Base-by-base conservation (phyloP, 164 flowering plant genomes). In the Sextonia rubra region DNA sequence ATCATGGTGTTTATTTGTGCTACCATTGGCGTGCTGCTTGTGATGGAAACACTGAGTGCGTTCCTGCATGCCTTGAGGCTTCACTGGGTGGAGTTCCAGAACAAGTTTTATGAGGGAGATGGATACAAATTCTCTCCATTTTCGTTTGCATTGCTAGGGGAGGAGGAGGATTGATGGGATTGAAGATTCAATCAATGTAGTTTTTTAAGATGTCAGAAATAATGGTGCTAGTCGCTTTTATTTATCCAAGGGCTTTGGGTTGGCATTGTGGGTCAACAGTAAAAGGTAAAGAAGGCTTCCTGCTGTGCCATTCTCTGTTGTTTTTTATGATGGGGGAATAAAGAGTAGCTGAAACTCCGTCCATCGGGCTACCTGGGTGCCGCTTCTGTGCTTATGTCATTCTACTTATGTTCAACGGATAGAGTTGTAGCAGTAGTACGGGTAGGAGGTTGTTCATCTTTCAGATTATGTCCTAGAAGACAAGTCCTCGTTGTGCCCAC, bases 81-180 rank as follows among this genome's bases (percentile, higher is more conserved):
- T 83, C 99, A 95, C 77, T 95, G 98, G 98, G 99, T 95, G 47
- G 99, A 95, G 82, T 95, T 89, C 82, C 93, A 88, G 79, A 91
- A 88, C 87, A 96, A 93, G 83, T 96, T 96, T 73, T 96, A 96
- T 71, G 97, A 93, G 78, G 99, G 99, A 72, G 97, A 96, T 64
- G 99, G 99, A 27, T 93, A 96, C 86, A 90, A 89, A 77, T 96
- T 93, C 79, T 52, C 60, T 49, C 99, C 99, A 14, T 96, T 83
- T 81, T 80, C 97, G 37, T 91, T 91, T 65, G 71, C 87, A 12
- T 78, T 80, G 52, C 74, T 86, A 0, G 74, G 26, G 17, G 91
- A 81, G 1, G 98, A 88, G 49, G 98, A 92, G 8, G 94, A 95
- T 11, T 91, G 83, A 86, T 62, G 24, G 67, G 67, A 24, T 8